phyloP scores from a whole-genome alignment of 1,284 basidiomycete species.

The Vanrija sp. region DNA sequence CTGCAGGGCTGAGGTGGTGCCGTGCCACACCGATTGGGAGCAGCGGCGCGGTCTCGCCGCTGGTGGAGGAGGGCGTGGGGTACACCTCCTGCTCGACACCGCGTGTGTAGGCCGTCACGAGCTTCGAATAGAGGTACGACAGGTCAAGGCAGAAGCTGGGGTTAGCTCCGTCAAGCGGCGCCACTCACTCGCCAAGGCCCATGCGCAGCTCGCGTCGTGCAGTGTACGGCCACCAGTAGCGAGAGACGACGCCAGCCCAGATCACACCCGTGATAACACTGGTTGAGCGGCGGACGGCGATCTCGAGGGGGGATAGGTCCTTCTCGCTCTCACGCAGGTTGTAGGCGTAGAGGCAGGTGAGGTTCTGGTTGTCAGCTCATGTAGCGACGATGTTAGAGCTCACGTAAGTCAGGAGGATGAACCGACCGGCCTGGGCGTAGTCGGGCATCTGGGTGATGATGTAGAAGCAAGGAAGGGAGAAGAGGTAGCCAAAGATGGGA shows the following conservation, averaged over 20 bases:
- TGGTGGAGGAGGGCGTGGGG: background rate
- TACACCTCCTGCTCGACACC: conserved; percentile 15
- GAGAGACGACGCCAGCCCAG: conserved; percentile 81
- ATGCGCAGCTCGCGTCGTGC: conserved; percentile 80
- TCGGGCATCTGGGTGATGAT: conserved; percentile 71
- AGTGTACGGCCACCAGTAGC: conserved; percentile 93
- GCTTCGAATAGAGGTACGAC: conserved; percentile 49
- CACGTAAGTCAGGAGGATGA: conserved; percentile 67
- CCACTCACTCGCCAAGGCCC: conserved; percentile 74
- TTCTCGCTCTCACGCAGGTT: conserved; percentile 61
- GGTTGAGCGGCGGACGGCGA: conserved; percentile 71
- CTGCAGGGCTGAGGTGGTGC: conserved; percentile 41
- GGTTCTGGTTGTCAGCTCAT: conserved; percentile 59
- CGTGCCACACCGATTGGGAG: conserved; percentile 13
- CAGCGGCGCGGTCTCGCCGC: conserved; percentile 5
- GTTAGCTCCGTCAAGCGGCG: background rate
- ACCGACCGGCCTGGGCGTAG: conserved; percentile 74
- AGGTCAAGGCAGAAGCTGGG: conserved; percentile 48
- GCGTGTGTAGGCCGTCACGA: conserved; percentile 40
- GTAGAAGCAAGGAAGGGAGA: conserved; percentile 91
- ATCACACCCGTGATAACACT: conserved; percentile 83
- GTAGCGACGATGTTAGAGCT: conserved; percentile 1
- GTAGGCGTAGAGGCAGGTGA: conserved; percentile 87
- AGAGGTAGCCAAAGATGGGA: conserved; percentile 79
- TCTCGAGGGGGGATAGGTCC: conserved; percentile 64